phyloP scores from a whole-genome alignment of 768 basidiomycete species.

The Lepiota venenata region DNA sequence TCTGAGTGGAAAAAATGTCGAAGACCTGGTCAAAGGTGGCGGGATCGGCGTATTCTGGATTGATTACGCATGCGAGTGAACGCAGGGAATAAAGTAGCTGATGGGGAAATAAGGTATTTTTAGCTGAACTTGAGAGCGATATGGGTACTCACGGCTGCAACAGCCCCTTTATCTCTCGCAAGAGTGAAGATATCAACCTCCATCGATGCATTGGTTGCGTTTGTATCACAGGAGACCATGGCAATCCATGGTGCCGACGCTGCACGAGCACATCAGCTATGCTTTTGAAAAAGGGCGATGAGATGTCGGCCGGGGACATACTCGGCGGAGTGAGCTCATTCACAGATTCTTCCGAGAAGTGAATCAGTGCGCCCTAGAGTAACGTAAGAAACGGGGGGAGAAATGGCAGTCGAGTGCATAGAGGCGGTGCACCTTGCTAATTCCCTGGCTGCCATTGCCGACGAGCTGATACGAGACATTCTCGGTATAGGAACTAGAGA shows the following conservation, averaged over 20 bases:
- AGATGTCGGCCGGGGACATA: slow-evolving; percentile 20
- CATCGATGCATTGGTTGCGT: slow-evolving; percentile 61
- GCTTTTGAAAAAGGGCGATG: slow-evolving; percentile 7
- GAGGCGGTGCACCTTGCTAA: slow-evolving; percentile 45
- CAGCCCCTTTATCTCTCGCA: slow-evolving; percentile 74
- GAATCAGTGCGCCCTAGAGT: slow-evolving; percentile 75
- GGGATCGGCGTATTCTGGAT: slow-evolving; percentile 63
- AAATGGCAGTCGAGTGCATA: not conserved
- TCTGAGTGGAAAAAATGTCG: slow-evolving; percentile 75
- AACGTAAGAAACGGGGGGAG: slow-evolving; percentile 7
- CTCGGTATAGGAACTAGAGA: slow-evolving; percentile 44
- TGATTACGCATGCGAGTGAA: slow-evolving; percentile 73
- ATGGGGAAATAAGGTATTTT: not conserved
- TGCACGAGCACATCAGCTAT: slow-evolving; percentile 20
- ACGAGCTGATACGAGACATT: slow-evolving; percentile 60
- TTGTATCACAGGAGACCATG: slow-evolving; percentile 77
- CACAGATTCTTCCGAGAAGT: slow-evolving; percentile 67
- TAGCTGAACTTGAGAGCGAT: not conserved
- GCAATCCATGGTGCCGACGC: slow-evolving; percentile 91
- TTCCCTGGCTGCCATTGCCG: slow-evolving; percentile 43
- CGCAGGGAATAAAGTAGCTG: slow-evolving; percentile 78
- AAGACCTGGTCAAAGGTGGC: slow-evolving; percentile 54
- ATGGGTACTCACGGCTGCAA: slow-evolving; percentile 58
- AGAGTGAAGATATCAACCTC: slow-evolving; percentile 79
- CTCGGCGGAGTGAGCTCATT: slow-evolving; percentile 47